A percentile compares a stretch with the other conserved stretches of the same genome.
Conservation (phyloP, 2,329 filamentous ascomycete genomes). For the Rutstroemia sp. region DNA sequence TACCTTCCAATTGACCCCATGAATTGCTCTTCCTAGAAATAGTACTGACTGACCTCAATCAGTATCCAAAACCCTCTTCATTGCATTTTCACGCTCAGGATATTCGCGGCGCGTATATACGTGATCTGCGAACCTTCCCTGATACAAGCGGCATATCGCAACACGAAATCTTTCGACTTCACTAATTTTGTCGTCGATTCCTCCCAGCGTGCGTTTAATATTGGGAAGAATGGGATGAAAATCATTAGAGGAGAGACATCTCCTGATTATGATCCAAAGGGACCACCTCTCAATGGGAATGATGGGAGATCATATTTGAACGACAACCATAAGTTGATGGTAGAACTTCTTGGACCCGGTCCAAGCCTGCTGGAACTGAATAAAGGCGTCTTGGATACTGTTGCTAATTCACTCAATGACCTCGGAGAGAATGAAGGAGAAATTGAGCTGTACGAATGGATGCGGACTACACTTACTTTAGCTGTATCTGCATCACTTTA, state of each 20-base stretch:
- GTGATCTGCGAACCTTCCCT: constrained; percentile 36
- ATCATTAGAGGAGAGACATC: constrained; percentile 25
- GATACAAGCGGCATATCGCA: constrained; percentile 34
- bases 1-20: neutral
- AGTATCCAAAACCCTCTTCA: constrained; percentile 18
- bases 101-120: constrained; percentile 39
- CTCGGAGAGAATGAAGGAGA: constrained; percentile 28
- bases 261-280: constrained; percentile 23
- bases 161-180: constrained; percentile 36
- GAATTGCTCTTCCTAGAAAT: neutral
- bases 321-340: constrained; percentile 32
- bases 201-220: constrained; percentile 32
- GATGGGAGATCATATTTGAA: constrained; percentile 29
- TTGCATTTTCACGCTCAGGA: constrained; percentile 38
- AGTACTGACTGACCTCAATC: constrained; percentile 10
- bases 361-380: constrained; percentile 34
- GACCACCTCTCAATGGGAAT: constrained; percentile 19
- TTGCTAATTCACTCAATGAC: constrained; percentile 29
- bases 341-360: constrained; percentile 29
- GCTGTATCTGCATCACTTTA: constrained; percentile 38
- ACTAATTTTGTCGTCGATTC: constrained; percentile 35
- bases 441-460: constrained; percentile 33
- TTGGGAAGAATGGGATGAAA: constrained; percentile 29
- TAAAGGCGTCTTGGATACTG: constrained; percentile 30
- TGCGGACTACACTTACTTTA: constrained; percentile 33